Conservation (phyloP, 2,329 filamentous ascomycete species). For the Claviceps sp. region DNA sequence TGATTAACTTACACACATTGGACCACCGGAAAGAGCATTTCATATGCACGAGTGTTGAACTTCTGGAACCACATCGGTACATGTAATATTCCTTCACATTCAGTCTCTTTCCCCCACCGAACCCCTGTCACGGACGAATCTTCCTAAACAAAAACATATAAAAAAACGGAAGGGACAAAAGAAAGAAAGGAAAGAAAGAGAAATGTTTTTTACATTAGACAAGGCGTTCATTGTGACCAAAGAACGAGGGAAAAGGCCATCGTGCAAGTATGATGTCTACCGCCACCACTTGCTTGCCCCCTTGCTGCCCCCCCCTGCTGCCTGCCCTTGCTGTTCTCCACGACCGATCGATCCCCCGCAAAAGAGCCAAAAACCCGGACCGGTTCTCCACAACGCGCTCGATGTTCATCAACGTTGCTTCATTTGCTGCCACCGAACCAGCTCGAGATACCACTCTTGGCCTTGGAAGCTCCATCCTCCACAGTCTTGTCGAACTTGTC, state of each 20-base stretch:
- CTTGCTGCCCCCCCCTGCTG: neutral
- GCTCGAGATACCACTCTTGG: conserved; percentile 69
- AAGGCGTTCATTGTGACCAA: neutral
- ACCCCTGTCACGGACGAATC: neutral
- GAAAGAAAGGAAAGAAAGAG: too few relatives aligned
- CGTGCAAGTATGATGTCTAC: neutral
- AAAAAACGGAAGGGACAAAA: too few relatives aligned
- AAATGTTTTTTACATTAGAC: too few relatives aligned
- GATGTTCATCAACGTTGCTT: neutral
- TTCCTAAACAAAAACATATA: too few relatives aligned
- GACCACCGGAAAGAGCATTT: neutral
- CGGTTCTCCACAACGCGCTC: neutral
- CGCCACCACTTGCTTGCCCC: neutral
- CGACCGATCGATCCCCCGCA: neutral
- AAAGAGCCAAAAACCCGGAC: neutral
- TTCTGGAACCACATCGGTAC: neutral
- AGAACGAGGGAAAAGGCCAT: neutral
- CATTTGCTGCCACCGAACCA: conserved; percentile 63
- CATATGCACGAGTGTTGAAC: neutral
- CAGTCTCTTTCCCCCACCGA: neutral
- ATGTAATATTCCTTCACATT: too few relatives aligned
- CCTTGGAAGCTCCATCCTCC: conserved; percentile 63
- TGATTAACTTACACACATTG: neutral
- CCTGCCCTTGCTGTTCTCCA: neutral
- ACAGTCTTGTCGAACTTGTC: conserved; percentile 76